phyloP scores from a whole-genome alignment of 768 basidiomycete species.

The Suillus sp. region DNA sequence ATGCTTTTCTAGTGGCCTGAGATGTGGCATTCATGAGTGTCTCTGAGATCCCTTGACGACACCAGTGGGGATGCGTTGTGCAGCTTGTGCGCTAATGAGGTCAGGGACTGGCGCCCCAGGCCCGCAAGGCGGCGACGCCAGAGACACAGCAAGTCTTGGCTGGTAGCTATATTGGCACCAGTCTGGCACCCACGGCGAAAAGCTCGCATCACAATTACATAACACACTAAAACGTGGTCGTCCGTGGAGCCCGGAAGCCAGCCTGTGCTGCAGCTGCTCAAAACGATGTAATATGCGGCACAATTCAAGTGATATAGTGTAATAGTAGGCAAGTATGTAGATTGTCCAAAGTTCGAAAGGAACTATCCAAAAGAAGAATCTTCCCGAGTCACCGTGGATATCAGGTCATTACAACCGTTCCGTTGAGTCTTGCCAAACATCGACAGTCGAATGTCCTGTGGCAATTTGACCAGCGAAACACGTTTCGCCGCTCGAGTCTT shows the following conservation, averaged over 20 bases:
- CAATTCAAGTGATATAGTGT: conserved; percentile 6
- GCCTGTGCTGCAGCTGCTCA: not conserved
- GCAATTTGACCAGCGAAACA: conserved; percentile 78
- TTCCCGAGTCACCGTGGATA: conserved; percentile 8
- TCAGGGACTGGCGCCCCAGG: not conserved
- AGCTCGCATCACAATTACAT: not conserved
- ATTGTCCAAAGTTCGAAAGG: not conserved
- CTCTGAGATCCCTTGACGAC: not conserved
- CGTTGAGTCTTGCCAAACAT: conserved; percentile 22
- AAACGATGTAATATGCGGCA: not conserved
- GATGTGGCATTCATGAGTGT: not conserved
- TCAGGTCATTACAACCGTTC: conserved; percentile 10
- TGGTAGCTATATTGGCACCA: not conserved
- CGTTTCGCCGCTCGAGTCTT: conserved; percentile 83
- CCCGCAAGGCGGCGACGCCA: not conserved
- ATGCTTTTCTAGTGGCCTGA: too few species aligned
- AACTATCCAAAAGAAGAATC: conserved; percentile 8
- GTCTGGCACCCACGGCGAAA: not conserved
- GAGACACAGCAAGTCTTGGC: not conserved
- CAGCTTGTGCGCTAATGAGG: too few species aligned
- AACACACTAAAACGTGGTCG: not conserved
- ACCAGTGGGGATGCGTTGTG: not conserved
- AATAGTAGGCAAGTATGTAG: conserved; percentile 1
- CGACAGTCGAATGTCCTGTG: conserved; percentile 49
- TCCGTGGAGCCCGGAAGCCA: not conserved